Evolutionary conservation across 768 basidiomycete species (phyloP).

Genomic region (Leccinum barrowsii): DNA sequence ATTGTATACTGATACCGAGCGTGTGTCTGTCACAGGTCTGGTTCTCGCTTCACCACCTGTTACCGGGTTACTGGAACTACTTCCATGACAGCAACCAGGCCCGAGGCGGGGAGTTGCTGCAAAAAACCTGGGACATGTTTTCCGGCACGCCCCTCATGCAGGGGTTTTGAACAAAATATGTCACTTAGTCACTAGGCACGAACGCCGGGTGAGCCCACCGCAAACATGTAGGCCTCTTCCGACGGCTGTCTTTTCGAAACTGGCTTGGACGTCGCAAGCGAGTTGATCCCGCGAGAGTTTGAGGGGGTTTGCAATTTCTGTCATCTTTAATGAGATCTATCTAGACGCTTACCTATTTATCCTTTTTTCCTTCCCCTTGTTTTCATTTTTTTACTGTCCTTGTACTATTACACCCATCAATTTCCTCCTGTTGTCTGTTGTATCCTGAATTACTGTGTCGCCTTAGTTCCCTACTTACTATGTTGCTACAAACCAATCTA

Average conservation of each 20-base stretch:
- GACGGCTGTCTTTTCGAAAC: neutral
- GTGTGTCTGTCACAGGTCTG: conserved; percentile 22
- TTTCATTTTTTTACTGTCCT: neutral
- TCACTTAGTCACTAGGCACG: neutral
- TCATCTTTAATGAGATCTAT: neutral
- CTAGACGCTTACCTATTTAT: neutral
- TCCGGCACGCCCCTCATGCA: conserved; percentile 10
- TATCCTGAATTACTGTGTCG: neutral
- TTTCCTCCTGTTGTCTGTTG: neutral
- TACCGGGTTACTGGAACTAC: conserved; percentile 37
- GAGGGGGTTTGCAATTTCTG: neutral
- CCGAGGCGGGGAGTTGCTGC: conserved; percentile 19
- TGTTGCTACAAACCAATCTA: neutral
- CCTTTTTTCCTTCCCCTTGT: neutral
- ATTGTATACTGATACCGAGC: neutral
- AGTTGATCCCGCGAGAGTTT: neutral
- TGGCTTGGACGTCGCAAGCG: neutral
- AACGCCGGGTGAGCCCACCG: neutral
- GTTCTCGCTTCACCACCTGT: conserved; percentile 34
- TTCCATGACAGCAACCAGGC: conserved; percentile 18
- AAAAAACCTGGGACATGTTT: conserved; percentile 19
- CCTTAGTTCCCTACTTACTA: neutral
- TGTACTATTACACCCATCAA: neutral
- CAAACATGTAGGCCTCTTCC: neutral
- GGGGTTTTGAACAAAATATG: conserved; percentile 1